Evolutionary conservation across 1,284 basidiomycete genomes (phyloP).

Genomic region (Moesziomyces parantarcticus): DNA sequence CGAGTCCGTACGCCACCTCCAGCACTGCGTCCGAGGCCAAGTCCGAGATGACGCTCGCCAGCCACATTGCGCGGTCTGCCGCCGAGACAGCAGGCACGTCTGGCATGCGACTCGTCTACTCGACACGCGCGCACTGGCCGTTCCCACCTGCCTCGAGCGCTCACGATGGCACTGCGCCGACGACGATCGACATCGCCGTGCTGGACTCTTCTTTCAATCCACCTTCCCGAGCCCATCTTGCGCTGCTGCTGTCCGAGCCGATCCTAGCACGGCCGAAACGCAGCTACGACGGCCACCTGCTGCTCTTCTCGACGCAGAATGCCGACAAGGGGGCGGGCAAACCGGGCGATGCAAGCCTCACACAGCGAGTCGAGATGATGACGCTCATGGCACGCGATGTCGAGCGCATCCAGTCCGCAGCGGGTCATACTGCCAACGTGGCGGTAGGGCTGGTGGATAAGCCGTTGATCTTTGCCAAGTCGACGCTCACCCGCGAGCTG

Average conservation of each 20-base stretch:
- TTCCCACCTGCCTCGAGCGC: slow-evolving; percentile 5
- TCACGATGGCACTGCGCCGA: neutral
- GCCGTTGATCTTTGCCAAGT: slow-evolving; percentile 89
- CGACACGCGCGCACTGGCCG: slow-evolving; percentile 33
- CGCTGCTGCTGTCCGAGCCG: slow-evolving; percentile 74
- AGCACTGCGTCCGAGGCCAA: slow-evolving; percentile 2
- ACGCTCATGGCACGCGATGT: slow-evolving; percentile 60
- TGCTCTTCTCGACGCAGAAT: slow-evolving; percentile 87
- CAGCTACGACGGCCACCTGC: slow-evolving; percentile 78
- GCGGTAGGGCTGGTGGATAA: slow-evolving; percentile 86
- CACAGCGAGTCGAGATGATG: slow-evolving; percentile 67
- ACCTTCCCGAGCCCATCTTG: slow-evolving; percentile 85
- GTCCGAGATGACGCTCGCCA: slow-evolving; percentile 16
- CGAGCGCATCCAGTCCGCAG: slow-evolving; percentile 25
- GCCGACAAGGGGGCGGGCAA: slow-evolving; percentile 82
- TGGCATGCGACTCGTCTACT: slow-evolving; percentile 45
- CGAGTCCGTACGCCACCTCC: neutral
- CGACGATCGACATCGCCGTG: slow-evolving; percentile 70
- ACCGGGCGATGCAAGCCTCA: slow-evolving; percentile 72
- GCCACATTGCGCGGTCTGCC: slow-evolving; percentile 20
- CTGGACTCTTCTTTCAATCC: slow-evolving; percentile 96
- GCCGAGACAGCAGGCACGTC: slow-evolving; percentile 10
- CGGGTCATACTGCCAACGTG: slow-evolving; percentile 70
- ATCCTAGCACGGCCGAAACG: slow-evolving; percentile 54
- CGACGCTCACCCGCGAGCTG: slow-evolving; percentile 72